Base-by-base conservation (phyloP, 225 moss, liverwort and hornwort species). In the Polytrichum commune region DNA sequence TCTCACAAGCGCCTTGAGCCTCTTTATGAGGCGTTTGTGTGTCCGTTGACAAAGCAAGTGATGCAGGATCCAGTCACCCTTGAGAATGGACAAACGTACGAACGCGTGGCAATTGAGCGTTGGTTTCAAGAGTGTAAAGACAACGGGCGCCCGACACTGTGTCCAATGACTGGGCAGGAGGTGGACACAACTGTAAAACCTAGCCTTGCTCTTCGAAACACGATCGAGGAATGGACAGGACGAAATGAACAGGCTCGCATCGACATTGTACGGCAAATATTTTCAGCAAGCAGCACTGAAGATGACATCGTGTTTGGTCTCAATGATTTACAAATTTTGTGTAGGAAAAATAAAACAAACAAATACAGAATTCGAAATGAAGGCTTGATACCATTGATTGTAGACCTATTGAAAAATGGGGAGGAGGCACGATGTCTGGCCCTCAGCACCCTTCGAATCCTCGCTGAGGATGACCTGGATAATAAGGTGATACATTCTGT, bases 221-320 rank as follows among this genome's bases (percentile, higher is more conserved):
- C 98, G 28, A 95, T 98, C 6, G 98, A 98, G 69, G 98, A 98
- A 73, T 98, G 98, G 98, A 98, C 91, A 6, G 22, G 73, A 0
- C 72, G 98, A 20, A 95, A 93, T 72, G 95, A 98, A 70, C 85
- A 78, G 33, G 88, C 92, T 16, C 86, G 88, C 13, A 93, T 98
- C 29, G 82, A 83, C 24, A 93, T 93, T 46, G 98, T 90, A 1
- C 76, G 82, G 62, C 5, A 55, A 18, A 83, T 93, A 9, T 29
- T 98, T 63, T 68, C 84, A n/a, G 58, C 76, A 10, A 82, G 78
- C 32, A 78, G 69, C 27, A 68, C 85, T 1, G 92, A 90, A 33
- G 87, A 77, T 1, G 95, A 95, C 67, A 84, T 91, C 8, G 54
- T 89, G 24, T 89, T 88, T 75, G 90, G 82, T 19, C 88, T 95